These are phyloP conservation scores for Rossbeevera mucosa DNA, from an alignment of 768 basidiomycete genomes.

Conservation along the genomic window DNA sequence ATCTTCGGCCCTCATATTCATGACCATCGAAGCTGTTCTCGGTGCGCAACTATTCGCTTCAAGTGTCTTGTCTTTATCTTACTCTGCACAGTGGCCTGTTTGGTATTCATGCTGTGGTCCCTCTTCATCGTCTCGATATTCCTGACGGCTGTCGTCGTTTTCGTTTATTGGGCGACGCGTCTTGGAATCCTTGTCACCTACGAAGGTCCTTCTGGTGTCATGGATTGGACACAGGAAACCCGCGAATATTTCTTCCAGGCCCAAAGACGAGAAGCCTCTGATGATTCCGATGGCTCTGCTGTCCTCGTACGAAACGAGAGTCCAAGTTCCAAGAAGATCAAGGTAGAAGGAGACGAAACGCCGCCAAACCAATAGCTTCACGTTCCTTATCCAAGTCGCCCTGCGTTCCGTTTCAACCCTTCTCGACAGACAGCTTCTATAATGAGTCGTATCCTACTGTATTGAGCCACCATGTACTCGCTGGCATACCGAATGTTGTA, in stretches of 20 bases:
- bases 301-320: constrained; percentile 21
- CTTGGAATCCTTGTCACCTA: constrained; percentile 34
- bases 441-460: constrained; percentile 8
- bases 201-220: constrained; percentile 29
- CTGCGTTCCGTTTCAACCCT: background rate
- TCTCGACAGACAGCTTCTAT: background rate
- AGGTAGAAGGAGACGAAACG: constrained; percentile 22
- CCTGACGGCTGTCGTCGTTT: constrained; percentile 29
- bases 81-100: constrained; percentile 29
- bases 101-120: constrained; percentile 31
- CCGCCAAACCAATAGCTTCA: background rate
- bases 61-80: background rate
- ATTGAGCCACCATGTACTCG: constrained; percentile 7
- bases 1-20: constrained; percentile 29
- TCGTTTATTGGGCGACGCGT: constrained; percentile 31
- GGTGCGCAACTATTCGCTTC: constrained; percentile 16
- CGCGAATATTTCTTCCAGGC: constrained; percentile 17
- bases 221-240: constrained; percentile 30
- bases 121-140: constrained; percentile 33
- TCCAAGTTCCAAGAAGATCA: constrained; percentile 17
- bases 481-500: constrained; percentile 1
- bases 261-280: constrained; percentile 16
- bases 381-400: background rate
- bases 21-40: constrained; percentile 27
- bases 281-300: constrained; percentile 24